These are phyloP conservation scores for Endothia cerciana DNA, from an alignment of 2,329 filamentous ascomycete species.

Conservation along the genomic window DNA sequence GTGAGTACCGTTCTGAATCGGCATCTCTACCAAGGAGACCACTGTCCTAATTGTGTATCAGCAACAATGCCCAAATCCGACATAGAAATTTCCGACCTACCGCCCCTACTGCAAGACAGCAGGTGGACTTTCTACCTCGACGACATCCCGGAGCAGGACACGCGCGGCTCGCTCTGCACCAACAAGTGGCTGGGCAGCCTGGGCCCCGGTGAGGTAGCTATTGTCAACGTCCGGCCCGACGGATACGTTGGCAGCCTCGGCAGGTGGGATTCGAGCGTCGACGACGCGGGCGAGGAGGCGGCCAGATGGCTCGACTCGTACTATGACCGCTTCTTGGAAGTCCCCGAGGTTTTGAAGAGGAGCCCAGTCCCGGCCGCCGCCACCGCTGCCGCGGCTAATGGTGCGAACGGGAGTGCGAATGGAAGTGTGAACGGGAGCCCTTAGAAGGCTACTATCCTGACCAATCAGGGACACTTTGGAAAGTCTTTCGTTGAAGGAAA, in stretches of 20 bases:
- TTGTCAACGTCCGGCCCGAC: constrained; percentile 72
- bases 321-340: constrained; percentile 57
- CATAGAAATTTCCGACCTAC: constrained; percentile 69
- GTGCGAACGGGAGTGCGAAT: not conserved
- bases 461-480: not conserved
- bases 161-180: constrained; percentile 57
- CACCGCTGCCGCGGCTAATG: constrained; percentile 8
- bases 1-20: constrained; percentile 44
- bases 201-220: constrained; percentile 58
- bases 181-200: constrained; percentile 72
- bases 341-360: constrained; percentile 40
- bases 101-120: constrained; percentile 63
- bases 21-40: constrained; percentile 27
- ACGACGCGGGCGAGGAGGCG: constrained; percentile 55
- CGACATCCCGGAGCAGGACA: constrained; percentile 61
- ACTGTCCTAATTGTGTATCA: constrained; percentile 32
- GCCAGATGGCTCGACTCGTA: constrained; percentile 60
- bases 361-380: constrained; percentile 16
- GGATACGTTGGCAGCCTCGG: constrained; percentile 72
- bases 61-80: constrained; percentile 64
- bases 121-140: constrained; percentile 76
- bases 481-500: not conserved
- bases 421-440: not conserved
- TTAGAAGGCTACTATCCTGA: not conserved
- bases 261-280: constrained; percentile 55